Base-by-base conservation (phyloP, 495 filamentous ascomycete species). In the Penicillium pancosmium region DNA sequence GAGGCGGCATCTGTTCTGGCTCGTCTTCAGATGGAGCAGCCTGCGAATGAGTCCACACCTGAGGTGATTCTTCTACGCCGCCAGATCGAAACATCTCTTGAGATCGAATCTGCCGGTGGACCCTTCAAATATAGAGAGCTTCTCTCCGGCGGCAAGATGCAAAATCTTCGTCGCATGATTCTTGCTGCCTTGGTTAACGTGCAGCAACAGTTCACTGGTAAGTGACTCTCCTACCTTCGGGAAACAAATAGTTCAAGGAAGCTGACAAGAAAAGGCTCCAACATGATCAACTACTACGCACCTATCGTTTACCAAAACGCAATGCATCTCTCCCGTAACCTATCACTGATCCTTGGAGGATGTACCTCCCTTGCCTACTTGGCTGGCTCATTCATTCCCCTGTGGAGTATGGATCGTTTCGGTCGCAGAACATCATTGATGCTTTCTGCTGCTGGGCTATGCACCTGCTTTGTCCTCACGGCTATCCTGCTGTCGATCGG, bases 1-100 rank as follows among this genome's bases (percentile, higher is more conserved):
- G 80, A 84, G 60, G 82, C 82, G 0, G 69, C 73, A 6, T 66
- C 81, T 5, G 75, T 81, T 1, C 75, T 90, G 8, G 85, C 86
- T 15, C 64, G 65, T 50, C 61, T 69, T 11, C 66, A 66, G 31
- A 16, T 63, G 9, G 55, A 61, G 5, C 62, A 65, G 38, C 62
- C 61, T 5, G 56, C 61, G 3, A 40, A 61, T 38, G 59, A 61
- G 36, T 63, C 66, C 0, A 56, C 50, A 0, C 65, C 56, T 0
- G 66, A 66, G 13, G 66, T 68, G 5, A 33, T 68, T 25, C 48
- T 44, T 11, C 48, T 70, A 52, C 54, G 70, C 53, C 47, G 64
- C 49, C 50, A 78, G 50, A 78, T 77, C 52, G 69, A 72, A 48
- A 59, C 65, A 1, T 69, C 68, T 9, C 65, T 80, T 23, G 72